Evolutionary conservation across 2,329 filamentous ascomycete genomes (phyloP).

Genomic region (Lachnellula willkommii): DNA sequence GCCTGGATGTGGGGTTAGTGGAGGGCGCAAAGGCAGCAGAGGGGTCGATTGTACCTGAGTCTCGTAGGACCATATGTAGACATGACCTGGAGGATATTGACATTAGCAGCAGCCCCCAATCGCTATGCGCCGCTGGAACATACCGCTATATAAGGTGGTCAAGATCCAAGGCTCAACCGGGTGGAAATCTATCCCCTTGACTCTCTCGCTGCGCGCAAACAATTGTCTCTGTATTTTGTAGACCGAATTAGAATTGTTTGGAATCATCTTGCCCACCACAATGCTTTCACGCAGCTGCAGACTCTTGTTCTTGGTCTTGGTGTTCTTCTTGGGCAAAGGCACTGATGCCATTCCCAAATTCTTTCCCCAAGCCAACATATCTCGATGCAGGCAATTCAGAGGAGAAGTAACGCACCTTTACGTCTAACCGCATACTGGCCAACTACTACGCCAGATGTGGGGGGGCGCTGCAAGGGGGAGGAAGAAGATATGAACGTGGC

Average conservation of each 20-base stretch:
- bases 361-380: background rate
- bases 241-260: conserved; percentile 31
- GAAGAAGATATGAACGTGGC: conserved; percentile 20
- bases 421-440: conserved; percentile 51
- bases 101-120: conserved; percentile 4
- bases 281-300: conserved; percentile 20
- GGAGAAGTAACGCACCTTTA: conserved; percentile 44
- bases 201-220: conserved; percentile 86
- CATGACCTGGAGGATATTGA: conserved; percentile 64
- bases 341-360: conserved; percentile 7
- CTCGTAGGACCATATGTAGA: conserved; percentile 99
- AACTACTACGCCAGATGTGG: conserved; percentile 11
- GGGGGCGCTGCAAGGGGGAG: conserved; percentile 15
- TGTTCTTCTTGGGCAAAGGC: background rate
- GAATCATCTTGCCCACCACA: conserved; percentile 17
- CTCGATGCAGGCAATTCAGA: conserved; percentile 4
- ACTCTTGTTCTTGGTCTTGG: conserved; percentile 14
- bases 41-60: conserved; percentile 54
- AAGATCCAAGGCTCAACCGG: conserved; percentile 95
- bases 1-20: conserved; percentile 42
- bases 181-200: conserved; percentile 97
- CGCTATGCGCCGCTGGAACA: conserved; percentile 29
- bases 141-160: conserved; percentile 94
- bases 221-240: conserved; percentile 62
- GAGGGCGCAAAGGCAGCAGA: background rate